Percentiles rank a stretch among this genome's conserved stretches.
phyloP scores from a whole-genome alignment of 2,329 filamentous ascomycete genomes.

The Didymella lethalis region DNA sequence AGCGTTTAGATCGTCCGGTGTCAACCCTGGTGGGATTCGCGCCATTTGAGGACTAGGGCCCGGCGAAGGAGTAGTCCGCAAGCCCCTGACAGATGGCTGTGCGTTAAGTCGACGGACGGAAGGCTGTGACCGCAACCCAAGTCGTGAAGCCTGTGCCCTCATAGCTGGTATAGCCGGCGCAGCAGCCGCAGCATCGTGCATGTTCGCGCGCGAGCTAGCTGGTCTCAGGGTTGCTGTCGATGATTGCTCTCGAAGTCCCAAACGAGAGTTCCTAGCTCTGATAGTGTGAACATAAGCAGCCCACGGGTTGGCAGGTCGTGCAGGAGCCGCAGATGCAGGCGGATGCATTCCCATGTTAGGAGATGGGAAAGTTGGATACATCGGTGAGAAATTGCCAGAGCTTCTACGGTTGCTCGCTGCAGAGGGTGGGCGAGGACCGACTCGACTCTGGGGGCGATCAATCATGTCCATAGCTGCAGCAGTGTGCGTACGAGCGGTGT shows the following conservation, averaged over 20 bases:
- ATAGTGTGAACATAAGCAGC: slow-evolving; percentile 44
- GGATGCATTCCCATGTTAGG: slow-evolving; percentile 46
- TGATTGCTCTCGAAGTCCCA: slow-evolving; percentile 49
- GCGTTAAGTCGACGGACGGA: slow-evolving; percentile 47
- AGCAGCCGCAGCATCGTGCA: slow-evolving; percentile 39
- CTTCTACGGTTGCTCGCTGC: slow-evolving; percentile 43
- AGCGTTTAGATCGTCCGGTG: slow-evolving; percentile 46
- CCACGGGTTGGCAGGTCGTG: slow-evolving; percentile 46
- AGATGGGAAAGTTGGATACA: slow-evolving; percentile 40
- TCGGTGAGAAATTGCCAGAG: slow-evolving; percentile 44
- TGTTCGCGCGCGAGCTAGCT: slow-evolving; percentile 44
- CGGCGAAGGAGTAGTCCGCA: slow-evolving; percentile 46
- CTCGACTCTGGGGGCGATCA: slow-evolving; percentile 49
- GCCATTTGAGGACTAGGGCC: slow-evolving; percentile 24
- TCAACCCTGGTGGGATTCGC: slow-evolving; percentile 33
- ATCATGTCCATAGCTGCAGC: slow-evolving; percentile 45
- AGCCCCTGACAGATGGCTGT: slow-evolving; percentile 48
- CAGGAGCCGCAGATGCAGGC: slow-evolving; percentile 39
- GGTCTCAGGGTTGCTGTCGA: slow-evolving; percentile 50
- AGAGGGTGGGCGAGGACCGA: slow-evolving; percentile 48
- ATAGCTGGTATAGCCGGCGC: slow-evolving; percentile 28
- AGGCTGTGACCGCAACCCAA: slow-evolving; percentile 47
- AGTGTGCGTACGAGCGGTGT: slow-evolving; percentile 40
- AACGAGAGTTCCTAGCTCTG: slow-evolving; percentile 42
- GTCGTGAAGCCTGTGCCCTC: slow-evolving; percentile 48